Base-by-base conservation (phyloP, 179 eudicot genomes). In the Spinacia oleracea region DNA sequence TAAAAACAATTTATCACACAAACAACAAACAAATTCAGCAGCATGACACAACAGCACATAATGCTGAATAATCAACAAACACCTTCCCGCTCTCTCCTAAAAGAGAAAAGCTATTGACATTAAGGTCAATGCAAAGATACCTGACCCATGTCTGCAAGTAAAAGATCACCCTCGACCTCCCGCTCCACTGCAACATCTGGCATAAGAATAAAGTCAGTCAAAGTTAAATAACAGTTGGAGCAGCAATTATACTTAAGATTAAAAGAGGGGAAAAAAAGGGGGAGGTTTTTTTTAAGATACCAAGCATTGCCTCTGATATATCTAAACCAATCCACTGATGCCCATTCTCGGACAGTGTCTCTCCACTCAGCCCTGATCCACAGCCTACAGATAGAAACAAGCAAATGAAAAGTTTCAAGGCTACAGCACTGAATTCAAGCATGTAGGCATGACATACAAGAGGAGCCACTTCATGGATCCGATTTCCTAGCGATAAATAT, bases 141-240 rank as follows among this genome's bases (percentile, higher is more conserved):
- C 98, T 96, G 96, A 59, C 99, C 98, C 99, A 96, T 96, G 83
- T 96, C 99, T 70, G 86, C 94, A 81, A 89, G 90, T 64, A 96
- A 73, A 83, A 96, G 93, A 79, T 92, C 99, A 81, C 98, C 98
- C 64, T 93, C 96, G 72, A 79, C 90, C 84, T 93, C 99, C 48
- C 99, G 91, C 87, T 93, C 98, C 84, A 90, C 56, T 12, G 97
- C 97, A 75, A 95, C 80, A 84, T 89, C 97, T 95, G 85, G 51
- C 77, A 74, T 67, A 75, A 63, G 70, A 31, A 70, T 56, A 14
- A 51, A 70, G 20, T 38, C 58, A 29, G 35, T 11, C 21, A 7
- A 43, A 31, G 15, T 14, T 69, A n/a, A 48, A 46, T n/a, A 80
- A 27, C 25, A 35, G 21, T 83, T 64, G 78, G 75, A 77, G 72